Conservation (phyloP, 345 rosid species). For the Gossypium ekmanianum region DNA sequence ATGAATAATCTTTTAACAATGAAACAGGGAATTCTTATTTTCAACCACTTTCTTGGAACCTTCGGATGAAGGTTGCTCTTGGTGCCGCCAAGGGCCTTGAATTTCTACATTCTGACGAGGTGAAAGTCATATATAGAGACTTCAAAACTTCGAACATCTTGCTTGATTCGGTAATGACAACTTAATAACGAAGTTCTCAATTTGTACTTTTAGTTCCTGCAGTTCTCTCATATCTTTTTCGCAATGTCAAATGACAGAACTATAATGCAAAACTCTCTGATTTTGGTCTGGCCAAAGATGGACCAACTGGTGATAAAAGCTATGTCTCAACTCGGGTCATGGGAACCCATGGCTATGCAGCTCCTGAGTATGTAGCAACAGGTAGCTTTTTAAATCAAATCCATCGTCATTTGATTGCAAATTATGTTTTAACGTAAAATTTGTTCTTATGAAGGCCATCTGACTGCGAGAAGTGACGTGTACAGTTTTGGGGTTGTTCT, state of each 20-base stretch:
- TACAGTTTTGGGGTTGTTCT: constrained; percentile 93
- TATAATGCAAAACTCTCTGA: constrained; percentile 84
- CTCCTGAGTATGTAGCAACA: constrained; percentile 72
- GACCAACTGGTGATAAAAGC: constrained; percentile 73
- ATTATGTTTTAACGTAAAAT: not conserved
- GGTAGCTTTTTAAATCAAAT: constrained; percentile 24
- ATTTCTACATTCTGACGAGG: constrained; percentile 78
- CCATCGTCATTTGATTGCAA: not conserved
- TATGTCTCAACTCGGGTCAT: constrained; percentile 86
- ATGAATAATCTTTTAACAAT: not conserved
- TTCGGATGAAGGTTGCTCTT: constrained; percentile 76
- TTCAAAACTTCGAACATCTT: constrained; percentile 83
- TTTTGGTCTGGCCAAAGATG: constrained; percentile 94
- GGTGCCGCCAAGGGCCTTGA: constrained; percentile 96
- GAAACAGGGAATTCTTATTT: constrained; percentile 47
- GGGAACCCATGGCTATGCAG: constrained; percentile 93
- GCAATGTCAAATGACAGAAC: constrained; percentile 37
- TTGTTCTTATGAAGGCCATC: constrained; percentile 45
- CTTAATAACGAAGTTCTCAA: not conserved
- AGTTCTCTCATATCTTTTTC: constrained; percentile 7
- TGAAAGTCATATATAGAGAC: constrained; percentile 87
- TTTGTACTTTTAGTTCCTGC: not conserved
- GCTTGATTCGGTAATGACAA: constrained; percentile 60
- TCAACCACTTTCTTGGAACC: constrained; percentile 83
- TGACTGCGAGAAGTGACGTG: constrained; percentile 74